A percentile compares a stretch with the other conserved stretches of the same genome.
phyloP scores from a whole-genome alignment of 768 basidiomycete genomes.

The Trametes punicea region DNA sequence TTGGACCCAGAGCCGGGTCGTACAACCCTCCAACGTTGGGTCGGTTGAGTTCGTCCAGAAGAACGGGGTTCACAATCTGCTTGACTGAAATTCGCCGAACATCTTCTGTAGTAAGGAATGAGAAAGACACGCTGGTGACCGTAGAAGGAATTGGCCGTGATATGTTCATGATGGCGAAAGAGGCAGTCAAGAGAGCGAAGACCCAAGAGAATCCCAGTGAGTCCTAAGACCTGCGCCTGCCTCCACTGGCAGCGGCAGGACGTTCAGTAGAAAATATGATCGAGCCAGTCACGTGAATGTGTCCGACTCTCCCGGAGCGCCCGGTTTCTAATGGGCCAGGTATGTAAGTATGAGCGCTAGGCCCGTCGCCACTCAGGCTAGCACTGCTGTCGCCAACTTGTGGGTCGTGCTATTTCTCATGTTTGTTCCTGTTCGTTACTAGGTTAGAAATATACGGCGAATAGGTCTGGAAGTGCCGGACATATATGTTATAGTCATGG shows the following conservation, averaged over 20 bases:
- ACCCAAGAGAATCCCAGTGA: not conserved
- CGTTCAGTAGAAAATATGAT: slow-evolving; percentile 19
- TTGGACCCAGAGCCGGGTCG: slow-evolving; percentile 92
- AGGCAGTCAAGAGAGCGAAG: not conserved
- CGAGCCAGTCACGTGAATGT: slow-evolving; percentile 3
- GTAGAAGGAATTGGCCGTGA: slow-evolving; percentile 83
- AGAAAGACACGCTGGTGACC: slow-evolving; percentile 85
- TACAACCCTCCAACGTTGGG: slow-evolving; percentile 93
- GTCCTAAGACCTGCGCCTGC: not conserved
- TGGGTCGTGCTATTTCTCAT: no score
- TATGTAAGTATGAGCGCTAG: no score
- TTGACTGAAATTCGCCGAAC: slow-evolving; percentile 95
- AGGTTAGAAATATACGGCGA: no score
- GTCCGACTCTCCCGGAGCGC: slow-evolving; percentile 5
- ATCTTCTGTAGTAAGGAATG: slow-evolving; percentile 85
- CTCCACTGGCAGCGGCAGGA: not conserved
- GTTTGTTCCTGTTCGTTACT: no score
- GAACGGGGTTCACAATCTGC: slow-evolving; percentile 88
- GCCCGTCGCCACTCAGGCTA: no score
- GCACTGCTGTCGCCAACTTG: no score
- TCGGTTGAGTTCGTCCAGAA: slow-evolving; percentile 90
- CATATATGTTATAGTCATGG: slow-evolving; percentile 2
- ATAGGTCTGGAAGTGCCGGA: no score
- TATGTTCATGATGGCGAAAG: slow-evolving; percentile 71
- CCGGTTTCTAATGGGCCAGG: not conserved